Base-by-base conservation (phyloP, 371 early-diverging fungal species). In the Quaeritorhiza haematococci region DNA sequence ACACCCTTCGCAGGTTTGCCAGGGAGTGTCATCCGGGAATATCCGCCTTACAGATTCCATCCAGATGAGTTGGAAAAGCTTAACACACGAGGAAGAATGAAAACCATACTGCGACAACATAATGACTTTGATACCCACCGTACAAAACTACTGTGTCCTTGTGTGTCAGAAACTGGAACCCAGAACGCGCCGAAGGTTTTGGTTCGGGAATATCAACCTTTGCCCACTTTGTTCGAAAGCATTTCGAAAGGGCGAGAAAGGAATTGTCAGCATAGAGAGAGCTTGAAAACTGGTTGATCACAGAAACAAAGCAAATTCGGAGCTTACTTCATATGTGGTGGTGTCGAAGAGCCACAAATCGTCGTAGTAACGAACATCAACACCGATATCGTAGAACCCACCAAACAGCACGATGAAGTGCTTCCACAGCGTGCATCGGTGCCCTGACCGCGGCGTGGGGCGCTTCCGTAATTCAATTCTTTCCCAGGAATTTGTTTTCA, bases 261-360 rank as follows among this genome's bases (percentile, higher is more conserved):
- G 0, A 10, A 21, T 17, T 10, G 17, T 1, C 35, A 51, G 41
- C 23, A 60, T 34, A 23, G 68, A n/a, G n/a, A n/a, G n/a, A n/a
- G n/a, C n/a, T n/a, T n/a, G n/a, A n/a, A n/a, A n/a, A n/a, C n/a
- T n/a, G n/a, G n/a, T n/a, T n/a, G n/a, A n/a, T n/a, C n/a, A n/a
- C n/a, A n/a, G n/a, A n/a, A n/a, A n/a, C n/a, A n/a, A n/a, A n/a
- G n/a, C n/a, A n/a, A n/a, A n/a, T n/a, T n/a, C 38, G 19, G 19
- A 38, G 38, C 19, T 13, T 38, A 38, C 38, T 13, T 38, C 78
- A 62, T 76, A 82, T 17, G 79, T 77, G 23, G 59, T 55, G 0
- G 79, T 81, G 49, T 85, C 82, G 66, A 84, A 85, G 10, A 84
- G 64, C 74, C 80, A 79, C 21, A 82, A 66, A 58, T 85, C 86